These are phyloP conservation scores for Psilocybe cyanescens DNA, from an alignment of 768 basidiomycete genomes.

Conservation along the genomic window DNA sequence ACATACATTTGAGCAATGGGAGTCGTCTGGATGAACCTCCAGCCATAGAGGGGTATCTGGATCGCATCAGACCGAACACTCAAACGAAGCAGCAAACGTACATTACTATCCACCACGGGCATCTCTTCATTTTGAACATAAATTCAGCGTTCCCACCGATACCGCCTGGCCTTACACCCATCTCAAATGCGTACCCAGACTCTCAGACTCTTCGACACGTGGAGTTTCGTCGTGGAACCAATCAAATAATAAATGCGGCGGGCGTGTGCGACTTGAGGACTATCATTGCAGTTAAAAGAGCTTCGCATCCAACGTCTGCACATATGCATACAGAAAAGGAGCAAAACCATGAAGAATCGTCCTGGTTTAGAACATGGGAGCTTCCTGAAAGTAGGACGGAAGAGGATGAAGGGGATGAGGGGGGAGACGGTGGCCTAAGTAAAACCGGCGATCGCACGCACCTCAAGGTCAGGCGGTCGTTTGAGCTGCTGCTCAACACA, in stretches of 20 bases:
- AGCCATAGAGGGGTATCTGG: constrained; percentile 85
- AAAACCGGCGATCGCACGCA: constrained; percentile 44
- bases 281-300: constrained; percentile 66
- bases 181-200: constrained; percentile 29
- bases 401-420: constrained; percentile 66
- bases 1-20: constrained; percentile 47
- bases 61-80: constrained; percentile 65
- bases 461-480: constrained; percentile 66
- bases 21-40: constrained; percentile 72
- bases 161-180: constrained; percentile 58
- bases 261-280: constrained; percentile 76
- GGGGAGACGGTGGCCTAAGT: constrained; percentile 59
- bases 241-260: constrained; percentile 66
- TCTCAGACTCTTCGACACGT: constrained; percentile 44
- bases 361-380: constrained; percentile 34
- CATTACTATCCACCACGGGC: constrained; percentile 72
- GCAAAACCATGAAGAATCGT: constrained; percentile 32
- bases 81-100: constrained; percentile 66
- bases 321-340: constrained; percentile 38
- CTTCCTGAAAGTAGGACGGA: constrained; percentile 41
- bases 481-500: constrained; percentile 74
- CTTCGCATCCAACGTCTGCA: constrained; percentile 50
- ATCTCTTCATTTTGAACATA: constrained; percentile 63
- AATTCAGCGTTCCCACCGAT: constrained; percentile 66
- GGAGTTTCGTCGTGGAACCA: constrained; percentile 65